A percentile compares a stretch with the other conserved stretches of the same genome.
Conservation (phyloP, 1,284 basidiomycete species). For the Naganishia sp. region DNA sequence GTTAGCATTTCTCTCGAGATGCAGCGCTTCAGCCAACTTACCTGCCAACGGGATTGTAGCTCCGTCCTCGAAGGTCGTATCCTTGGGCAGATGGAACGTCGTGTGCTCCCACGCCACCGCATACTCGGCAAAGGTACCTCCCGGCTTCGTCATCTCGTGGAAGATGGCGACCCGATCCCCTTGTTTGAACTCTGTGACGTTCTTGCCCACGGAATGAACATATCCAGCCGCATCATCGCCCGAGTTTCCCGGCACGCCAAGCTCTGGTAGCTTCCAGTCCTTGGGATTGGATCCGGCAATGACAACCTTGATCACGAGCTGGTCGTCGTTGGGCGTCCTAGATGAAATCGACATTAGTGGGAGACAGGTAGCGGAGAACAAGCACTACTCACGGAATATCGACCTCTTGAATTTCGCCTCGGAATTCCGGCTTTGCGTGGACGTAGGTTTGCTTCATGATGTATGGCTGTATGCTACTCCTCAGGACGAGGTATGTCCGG, state of each 20-base stretch:
- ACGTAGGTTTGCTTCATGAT: constrained; percentile 25
- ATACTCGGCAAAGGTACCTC: constrained; percentile 35
- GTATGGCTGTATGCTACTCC: neutral
- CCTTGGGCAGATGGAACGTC: constrained; percentile 31
- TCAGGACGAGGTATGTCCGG: too few species aligned
- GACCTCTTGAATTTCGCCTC: constrained; percentile 24
- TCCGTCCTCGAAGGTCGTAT: constrained; percentile 27
- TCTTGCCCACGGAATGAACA: constrained; percentile 34
- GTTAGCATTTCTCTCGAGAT: neutral
- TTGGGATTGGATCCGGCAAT: constrained; percentile 36
- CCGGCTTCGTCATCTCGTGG: constrained; percentile 31
- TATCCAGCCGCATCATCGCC: constrained; percentile 37
- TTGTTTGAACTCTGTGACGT: constrained; percentile 34
- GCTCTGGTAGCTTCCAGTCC: constrained; percentile 35
- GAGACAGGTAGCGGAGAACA: neutral
- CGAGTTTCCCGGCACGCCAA: constrained; percentile 23
- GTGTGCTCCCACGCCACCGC: constrained; percentile 30
- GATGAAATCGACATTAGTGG: neutral
- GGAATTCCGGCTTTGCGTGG: constrained; percentile 18
- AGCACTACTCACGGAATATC: constrained; percentile 6
- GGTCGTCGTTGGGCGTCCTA: constrained; percentile 27
- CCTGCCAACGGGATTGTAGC: constrained; percentile 33
- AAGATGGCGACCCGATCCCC: constrained; percentile 37
- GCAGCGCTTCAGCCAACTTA: neutral
- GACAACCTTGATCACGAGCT: constrained; percentile 33